Evolutionary conservation across 2,329 filamentous ascomycete species (phyloP).

Genomic region (Hymenoscyphus linearis): DNA sequence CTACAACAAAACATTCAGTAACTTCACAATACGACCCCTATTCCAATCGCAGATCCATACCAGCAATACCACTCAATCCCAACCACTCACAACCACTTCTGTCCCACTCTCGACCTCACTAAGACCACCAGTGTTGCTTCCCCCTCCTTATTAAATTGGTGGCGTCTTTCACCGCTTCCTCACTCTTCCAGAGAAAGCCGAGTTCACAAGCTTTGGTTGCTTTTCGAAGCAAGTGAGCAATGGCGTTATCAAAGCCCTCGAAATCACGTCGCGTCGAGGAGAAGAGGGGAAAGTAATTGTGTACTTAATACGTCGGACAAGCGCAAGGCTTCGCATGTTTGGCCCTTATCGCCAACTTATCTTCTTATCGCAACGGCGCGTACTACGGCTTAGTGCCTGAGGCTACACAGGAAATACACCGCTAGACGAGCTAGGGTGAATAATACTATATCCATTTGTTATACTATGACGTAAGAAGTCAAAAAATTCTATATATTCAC

Average conservation of each 20-base stretch:
- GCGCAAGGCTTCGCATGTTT: not conserved
- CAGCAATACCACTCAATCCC: not conserved
- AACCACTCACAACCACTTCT: not conserved
- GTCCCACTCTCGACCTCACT: not conserved
- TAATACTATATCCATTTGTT: too few relatives aligned
- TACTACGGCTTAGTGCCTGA: not conserved
- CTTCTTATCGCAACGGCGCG: not conserved
- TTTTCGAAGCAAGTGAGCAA: not conserved
- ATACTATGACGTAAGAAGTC: not conserved
- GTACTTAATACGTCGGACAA: conserved; percentile 1
- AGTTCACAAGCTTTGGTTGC: not conserved
- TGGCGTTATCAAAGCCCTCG: not conserved
- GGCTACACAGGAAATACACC: not conserved
- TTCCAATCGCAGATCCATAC: not conserved
- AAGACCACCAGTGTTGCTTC: not conserved
- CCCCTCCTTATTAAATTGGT: not conserved
- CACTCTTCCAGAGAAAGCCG: not conserved
- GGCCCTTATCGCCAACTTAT: not conserved
- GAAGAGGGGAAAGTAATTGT: not conserved
- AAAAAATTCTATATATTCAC: not conserved
- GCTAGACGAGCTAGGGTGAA: not conserved
- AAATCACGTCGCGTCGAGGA: not conserved
- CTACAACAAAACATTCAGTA: not conserved
- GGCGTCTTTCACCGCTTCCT: not conserved
- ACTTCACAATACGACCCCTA: not conserved